These are phyloP conservation scores for Penicillium odoratum DNA, from an alignment of 495 filamentous ascomycete species.

Conservation along the genomic window DNA sequence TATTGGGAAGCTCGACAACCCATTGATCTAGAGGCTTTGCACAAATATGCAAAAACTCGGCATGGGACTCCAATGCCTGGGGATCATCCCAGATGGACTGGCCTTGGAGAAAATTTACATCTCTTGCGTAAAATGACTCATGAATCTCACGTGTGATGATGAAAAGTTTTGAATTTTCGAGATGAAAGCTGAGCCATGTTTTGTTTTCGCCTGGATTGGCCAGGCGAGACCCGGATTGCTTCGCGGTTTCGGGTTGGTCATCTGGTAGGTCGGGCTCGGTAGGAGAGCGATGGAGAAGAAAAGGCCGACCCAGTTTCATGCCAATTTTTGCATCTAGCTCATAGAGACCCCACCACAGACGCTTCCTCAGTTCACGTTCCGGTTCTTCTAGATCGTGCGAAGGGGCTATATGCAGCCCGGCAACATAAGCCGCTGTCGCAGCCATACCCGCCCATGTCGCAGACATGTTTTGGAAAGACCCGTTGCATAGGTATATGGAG, in stretches of 20 bases:
- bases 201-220: constrained; percentile 16
- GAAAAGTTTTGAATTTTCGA: constrained; percentile 41
- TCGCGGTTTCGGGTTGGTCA: constrained; percentile 34
- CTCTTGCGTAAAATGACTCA: constrained; percentile 32
- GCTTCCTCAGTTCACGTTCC: constrained; percentile 43
- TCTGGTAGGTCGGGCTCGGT: constrained; percentile 41
- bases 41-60: constrained; percentile 28
- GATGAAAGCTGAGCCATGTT: constrained; percentile 12
- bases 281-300: constrained; percentile 30
- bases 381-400: constrained; percentile 31
- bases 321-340: constrained; percentile 45
- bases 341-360: constrained; percentile 56
- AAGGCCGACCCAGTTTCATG: constrained; percentile 56
- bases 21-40: constrained; percentile 29
- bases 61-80: constrained; percentile 17
- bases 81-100: constrained; percentile 20
- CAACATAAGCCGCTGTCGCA: constrained; percentile 48
- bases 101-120: constrained; percentile 10
- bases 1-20: constrained; percentile 36
- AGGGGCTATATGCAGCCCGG: constrained; percentile 54
- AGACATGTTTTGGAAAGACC: constrained; percentile 52
- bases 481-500: constrained; percentile 46
- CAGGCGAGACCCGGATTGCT: constrained; percentile 38
- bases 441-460: constrained; percentile 41
- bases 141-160: constrained; percentile 38